phyloP scores from a whole-genome alignment of 2,329 filamentous ascomycete genomes.

The Fusarium pininemorale region DNA sequence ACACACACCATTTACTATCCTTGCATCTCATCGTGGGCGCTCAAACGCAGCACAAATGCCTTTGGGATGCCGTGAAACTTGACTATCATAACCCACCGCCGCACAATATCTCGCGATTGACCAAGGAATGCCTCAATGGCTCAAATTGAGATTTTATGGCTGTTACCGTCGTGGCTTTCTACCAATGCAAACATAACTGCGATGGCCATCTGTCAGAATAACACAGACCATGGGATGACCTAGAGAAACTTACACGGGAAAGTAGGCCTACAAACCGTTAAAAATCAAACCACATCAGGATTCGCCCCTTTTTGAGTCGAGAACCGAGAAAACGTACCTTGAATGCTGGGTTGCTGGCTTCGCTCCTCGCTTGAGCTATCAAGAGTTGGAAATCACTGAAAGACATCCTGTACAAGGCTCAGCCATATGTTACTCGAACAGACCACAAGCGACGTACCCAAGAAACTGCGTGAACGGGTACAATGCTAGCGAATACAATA shows the following conservation, averaged over 20 bases:
- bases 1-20: neutral
- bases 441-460: slow-evolving; percentile 49
- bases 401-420: slow-evolving; percentile 57
- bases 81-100: neutral
- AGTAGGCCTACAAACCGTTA: slow-evolving; percentile 61
- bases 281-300: slow-evolving; percentile 2
- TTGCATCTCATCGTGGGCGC: neutral
- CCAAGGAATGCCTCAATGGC: neutral
- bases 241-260: slow-evolving; percentile 62
- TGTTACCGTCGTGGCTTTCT: slow-evolving; percentile 57
- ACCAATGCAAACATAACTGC: slow-evolving; percentile 70
- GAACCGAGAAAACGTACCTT: slow-evolving; percentile 56
- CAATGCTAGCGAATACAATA: slow-evolving; percentile 64
- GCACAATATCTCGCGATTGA: neutral
- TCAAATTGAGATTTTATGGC: neutral
- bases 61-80: neutral
- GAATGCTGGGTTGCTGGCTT: slow-evolving; percentile 62
- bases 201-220: slow-evolving; percentile 16
- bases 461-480: slow-evolving; percentile 65
- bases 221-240: neutral
- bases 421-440: neutral
- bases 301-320: neutral
- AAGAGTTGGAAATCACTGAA: slow-evolving; percentile 66
- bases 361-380: slow-evolving; percentile 63
- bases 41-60: neutral